phyloP scores from a whole-genome alignment of 352 stramenopile genomes.

The Pythium insidiosum region DNA sequence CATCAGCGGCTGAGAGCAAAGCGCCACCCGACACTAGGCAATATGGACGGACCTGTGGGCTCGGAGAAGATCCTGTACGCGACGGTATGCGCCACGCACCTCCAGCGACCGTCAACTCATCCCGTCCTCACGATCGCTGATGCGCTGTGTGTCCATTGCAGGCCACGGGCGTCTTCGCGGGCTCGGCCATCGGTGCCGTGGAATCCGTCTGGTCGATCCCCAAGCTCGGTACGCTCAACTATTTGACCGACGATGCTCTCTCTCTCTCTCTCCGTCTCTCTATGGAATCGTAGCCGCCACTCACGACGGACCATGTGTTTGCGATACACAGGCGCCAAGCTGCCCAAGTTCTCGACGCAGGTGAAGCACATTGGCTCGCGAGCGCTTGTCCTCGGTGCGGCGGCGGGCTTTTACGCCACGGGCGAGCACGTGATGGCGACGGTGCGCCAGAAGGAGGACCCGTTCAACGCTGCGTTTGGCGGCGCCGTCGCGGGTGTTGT shows the following conservation, averaged over 20 bases:
- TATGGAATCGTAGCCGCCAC: too few species aligned
- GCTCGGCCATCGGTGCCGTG: constrained; percentile 54
- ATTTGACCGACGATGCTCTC: too few species aligned
- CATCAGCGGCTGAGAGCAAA: too few species aligned
- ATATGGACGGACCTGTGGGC: constrained; percentile 52
- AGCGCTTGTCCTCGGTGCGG: constrained; percentile 65
- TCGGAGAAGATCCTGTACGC: constrained; percentile 76
- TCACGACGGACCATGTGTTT: too few species aligned
- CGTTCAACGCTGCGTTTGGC: constrained; percentile 59
- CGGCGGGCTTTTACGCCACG: constrained; percentile 56
- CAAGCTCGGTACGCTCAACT: constrained; percentile 77
- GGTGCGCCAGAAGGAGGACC: constrained; percentile 66
- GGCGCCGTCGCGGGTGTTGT: constrained; percentile 58
- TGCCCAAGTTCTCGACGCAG: constrained; percentile 77
- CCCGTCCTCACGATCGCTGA: too few species aligned
- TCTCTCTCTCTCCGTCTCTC: too few species aligned
- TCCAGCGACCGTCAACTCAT: too few species aligned
- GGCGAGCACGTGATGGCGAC: constrained; percentile 49
- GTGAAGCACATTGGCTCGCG: constrained; percentile 72
- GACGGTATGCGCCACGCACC: constrained; percentile 28
- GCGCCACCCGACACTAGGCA: constrained; percentile 21
- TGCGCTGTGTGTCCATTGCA: too few species aligned
- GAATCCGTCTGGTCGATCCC: constrained; percentile 86
- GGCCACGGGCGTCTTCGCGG: constrained; percentile 74
- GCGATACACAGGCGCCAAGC: constrained; percentile 38